Evolutionary conservation across 768 basidiomycete species (phyloP), one percentile per base, ranked within the genome.

Genomic region (Leccinum ochraceum): DNA sequence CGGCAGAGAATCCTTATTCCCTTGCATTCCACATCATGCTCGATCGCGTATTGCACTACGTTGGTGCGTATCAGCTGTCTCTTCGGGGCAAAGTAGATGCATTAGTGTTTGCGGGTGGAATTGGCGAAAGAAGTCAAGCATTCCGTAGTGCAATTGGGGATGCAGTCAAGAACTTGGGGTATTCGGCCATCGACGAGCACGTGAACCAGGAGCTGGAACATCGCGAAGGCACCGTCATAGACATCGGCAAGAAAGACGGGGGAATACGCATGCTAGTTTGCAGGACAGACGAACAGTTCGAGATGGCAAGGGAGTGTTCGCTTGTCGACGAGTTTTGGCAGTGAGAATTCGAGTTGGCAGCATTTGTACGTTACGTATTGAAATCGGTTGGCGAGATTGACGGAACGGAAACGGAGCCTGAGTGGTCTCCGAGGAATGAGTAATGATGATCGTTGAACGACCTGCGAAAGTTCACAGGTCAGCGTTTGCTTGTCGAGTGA

Each of bases 61-160:
- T 92, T 51, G 92, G 89, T 6, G 80, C 86, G 52, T 94, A 93
- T 71, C 84, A 87, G 65, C 76, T 92, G 65, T 88, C 90, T 70
- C 82, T 94, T 24, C 79, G 79, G 34, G 83, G 83, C 16, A 61
- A 78, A 26, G 83, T 94, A 11, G 89, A 94, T 70, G 93, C 88
- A 2, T 68, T 95, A 46, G 90, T 95, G 13, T 94, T 95, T 71
- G 81, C 90, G 0, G 94, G 94, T 3, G 94, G 94, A 0, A 92
- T 97, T 56, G 95, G 95, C 0, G 95, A 97, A 74, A 81, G 80
- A 64, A 84, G 86, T 61, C 77, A 74, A 17, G 79, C 83, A 64
- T 74, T 98, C 57, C 76, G 94, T 46, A 69, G 75, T 44, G 83
- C 83, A 20, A 77, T 95, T 17, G 80, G 80, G 4, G 71, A 79